Percentiles rank a stretch among this genome's conserved stretches.
Conservation (phyloP, 169 alveolate genomes). For the Condylostoma magnum region DNA sequence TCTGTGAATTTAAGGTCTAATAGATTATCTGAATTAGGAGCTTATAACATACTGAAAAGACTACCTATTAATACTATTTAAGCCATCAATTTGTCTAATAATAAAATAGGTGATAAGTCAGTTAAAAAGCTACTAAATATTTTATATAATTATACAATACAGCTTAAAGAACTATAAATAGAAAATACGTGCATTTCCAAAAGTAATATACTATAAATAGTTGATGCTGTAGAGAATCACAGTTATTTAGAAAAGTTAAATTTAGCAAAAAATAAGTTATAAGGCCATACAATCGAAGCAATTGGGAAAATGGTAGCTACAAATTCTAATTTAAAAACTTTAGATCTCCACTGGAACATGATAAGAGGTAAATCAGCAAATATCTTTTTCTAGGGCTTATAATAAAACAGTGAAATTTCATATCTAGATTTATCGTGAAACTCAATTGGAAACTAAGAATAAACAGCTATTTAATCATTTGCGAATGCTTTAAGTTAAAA, state of each 20-base stretch:
- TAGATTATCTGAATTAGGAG: constrained; percentile 18
- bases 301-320: background rate
- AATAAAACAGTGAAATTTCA: constrained; percentile 33
- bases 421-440: constrained; percentile 63
- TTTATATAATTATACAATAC: background rate
- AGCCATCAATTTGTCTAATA: constrained; percentile 11
- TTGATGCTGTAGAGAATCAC: background rate
- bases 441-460: constrained; percentile 46
- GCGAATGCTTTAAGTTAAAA: constrained; percentile 36
- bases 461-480: constrained; percentile 18
- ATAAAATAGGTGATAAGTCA: constrained; percentile 17
- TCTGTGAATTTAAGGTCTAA: constrained; percentile 10
- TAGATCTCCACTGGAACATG: constrained; percentile 48
- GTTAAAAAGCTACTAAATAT: background rate
- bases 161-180: background rate
- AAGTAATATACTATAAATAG: background rate
- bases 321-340: background rate
- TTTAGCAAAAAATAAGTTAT: constrained; percentile 17
- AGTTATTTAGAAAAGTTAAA: constrained; percentile 2
- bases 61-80: background rate
- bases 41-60: background rate
- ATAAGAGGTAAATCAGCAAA: constrained; percentile 45
- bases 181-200: constrained; percentile 19
- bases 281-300: background rate
- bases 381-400: constrained; percentile 22